These are phyloP conservation scores for Penicillium egyptiacum DNA, from an alignment of 495 filamentous ascomycete species.

Conservation along the genomic window DNA sequence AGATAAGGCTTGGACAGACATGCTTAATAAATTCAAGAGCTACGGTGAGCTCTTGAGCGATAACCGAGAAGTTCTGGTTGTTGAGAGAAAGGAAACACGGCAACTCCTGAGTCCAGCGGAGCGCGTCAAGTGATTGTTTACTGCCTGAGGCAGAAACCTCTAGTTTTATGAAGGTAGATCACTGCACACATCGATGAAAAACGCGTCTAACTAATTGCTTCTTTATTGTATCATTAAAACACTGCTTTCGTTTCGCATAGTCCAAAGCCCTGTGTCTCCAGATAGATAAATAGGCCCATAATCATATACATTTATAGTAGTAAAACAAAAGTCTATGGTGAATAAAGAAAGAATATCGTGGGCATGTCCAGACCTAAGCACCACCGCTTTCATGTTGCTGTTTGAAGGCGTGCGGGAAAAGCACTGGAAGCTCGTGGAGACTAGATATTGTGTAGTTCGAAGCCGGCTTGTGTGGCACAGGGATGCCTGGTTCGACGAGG, in stretches of 20 bases:
- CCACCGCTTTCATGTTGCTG: constrained; percentile 7
- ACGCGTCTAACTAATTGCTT: neutral
- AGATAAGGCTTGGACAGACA: constrained; percentile 38
- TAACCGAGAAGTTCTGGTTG: constrained; percentile 19
- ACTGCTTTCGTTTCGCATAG: neutral
- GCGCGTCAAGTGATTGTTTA: constrained; percentile 21
- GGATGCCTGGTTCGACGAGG: constrained; percentile 70
- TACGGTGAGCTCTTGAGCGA: constrained; percentile 18
- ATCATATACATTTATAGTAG: constrained; percentile 11
- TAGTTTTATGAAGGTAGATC: neutral
- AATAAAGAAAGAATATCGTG: constrained; percentile 4
- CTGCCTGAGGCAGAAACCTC: constrained; percentile 24
- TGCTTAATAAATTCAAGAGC: constrained; percentile 22
- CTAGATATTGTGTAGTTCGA: constrained; percentile 67
- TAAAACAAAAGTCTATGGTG: constrained; percentile 8
- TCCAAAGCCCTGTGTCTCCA: neutral
- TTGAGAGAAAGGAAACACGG: constrained; percentile 14
- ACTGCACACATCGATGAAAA: neutral
- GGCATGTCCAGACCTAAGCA: constrained; percentile 11
- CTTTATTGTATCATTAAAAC: too few species aligned
- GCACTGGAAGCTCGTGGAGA: constrained; percentile 67
- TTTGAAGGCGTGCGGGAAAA: constrained; percentile 80
- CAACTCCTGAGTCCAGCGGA: constrained; percentile 22
- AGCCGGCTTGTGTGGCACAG: constrained; percentile 56
- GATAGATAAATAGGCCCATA: constrained; percentile 2